phyloP scores from a whole-genome alignment of 768 basidiomycete species.

The Sporobolomyces phaffii region DNA sequence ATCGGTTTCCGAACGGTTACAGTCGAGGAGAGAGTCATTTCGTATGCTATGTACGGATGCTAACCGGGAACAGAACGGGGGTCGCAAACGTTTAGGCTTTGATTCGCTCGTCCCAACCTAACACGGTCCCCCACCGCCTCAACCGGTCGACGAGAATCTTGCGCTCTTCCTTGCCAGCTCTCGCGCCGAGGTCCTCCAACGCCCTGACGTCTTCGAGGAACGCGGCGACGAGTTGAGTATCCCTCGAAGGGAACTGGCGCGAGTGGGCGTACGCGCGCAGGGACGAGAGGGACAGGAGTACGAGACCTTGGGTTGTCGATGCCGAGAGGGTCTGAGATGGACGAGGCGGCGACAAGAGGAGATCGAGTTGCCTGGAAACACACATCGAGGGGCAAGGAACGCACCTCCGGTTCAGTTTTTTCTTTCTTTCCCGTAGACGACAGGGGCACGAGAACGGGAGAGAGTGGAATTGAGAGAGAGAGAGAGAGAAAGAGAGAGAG shows the following conservation, averaged over 20 bases:
- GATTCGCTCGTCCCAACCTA: constrained; percentile 55
- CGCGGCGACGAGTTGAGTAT: constrained; percentile 57
- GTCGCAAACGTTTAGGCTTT: constrained; percentile 1
- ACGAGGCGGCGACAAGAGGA: constrained; percentile 56
- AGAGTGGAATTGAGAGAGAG: neutral
- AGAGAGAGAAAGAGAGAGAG: no score
- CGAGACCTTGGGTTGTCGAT: constrained; percentile 63
- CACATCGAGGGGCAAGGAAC: no score
- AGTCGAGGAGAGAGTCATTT: no score
- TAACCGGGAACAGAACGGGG: no score
- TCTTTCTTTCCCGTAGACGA: no score
- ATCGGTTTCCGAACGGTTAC: no score
- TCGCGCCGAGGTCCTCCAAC: constrained; percentile 60
- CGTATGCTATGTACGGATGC: no score
- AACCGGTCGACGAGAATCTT: constrained; percentile 77
- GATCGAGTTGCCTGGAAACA: constrained; percentile 57
- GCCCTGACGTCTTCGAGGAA: constrained; percentile 73
- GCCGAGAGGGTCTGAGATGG: constrained; percentile 44
- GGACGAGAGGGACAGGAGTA: constrained; percentile 64
- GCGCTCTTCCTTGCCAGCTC: constrained; percentile 64
- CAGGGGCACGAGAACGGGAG: neutral
- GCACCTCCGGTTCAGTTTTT: no score
- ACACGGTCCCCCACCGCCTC: constrained; percentile 70
- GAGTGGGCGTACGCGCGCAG: constrained; percentile 65
- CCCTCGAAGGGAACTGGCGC: constrained; percentile 49